Evolutionary conservation across 2,329 filamentous ascomycete genomes (phyloP), one percentile per base, ranked within the genome.

Genomic region (Phymatotrichopsis omnivora): DNA sequence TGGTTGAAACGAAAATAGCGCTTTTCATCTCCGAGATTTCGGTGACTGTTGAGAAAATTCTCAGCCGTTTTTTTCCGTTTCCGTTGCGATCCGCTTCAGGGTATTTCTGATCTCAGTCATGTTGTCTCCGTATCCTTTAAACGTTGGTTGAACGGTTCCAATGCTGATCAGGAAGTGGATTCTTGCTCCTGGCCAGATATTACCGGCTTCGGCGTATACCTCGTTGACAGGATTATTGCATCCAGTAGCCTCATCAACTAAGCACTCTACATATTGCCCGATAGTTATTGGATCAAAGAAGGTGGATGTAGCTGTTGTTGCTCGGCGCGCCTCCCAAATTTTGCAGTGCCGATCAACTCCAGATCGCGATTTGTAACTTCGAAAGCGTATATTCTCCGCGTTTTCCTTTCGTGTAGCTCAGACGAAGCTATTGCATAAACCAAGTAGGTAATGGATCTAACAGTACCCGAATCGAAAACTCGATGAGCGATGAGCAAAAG

Each of bases 211-310:
- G 17, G 57, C 54, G 53, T 60, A 62, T 2, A 67, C 56, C 35
- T 65, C 56, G 4, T 58, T 50, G 20, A 66, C 58, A 2, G 69
- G 70, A 45, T 73, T 73, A 56, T 72, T 73, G 1, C 43, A 56
- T 0, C 64, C 62, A 4, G 64, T 49, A 0, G 62, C 67, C 1
- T 66, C 68, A 52, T 72, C 70, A 10, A 68, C 58, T 45, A 66
- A 71, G 0, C 43, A 31, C 25, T 56, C 44, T 1, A 49, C 37
- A 2, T 59, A 60, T 2, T 47, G 48, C 1, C 61, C 62, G 20
- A 72, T 60, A 1, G 44, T 23, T 27, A 71, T 63, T 0, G 63
- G 58, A 12, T 63, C 60, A 57, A 70, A 70, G 46, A 62, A 68
- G 0, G 56, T 52, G 0, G 65, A 53, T 0, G 66, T 65, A 1